phyloP scores from a whole-genome alignment of 805 yeast species.

The Lipomyces yamanashiensis region DNA sequence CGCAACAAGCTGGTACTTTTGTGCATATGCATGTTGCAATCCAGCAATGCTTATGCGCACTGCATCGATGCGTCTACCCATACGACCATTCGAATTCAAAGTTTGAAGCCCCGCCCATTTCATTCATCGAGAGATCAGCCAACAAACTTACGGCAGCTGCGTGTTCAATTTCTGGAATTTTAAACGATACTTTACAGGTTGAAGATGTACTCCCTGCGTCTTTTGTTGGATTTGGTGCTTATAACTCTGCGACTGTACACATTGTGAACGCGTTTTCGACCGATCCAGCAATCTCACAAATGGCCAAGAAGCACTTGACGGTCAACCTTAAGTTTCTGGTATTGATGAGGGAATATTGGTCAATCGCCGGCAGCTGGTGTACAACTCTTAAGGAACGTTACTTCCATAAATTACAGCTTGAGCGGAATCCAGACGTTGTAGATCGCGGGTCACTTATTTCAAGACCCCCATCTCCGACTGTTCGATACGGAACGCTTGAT shows the following conservation, averaged over 20 bases:
- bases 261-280: slow-evolving; percentile 44
- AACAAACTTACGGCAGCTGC: slow-evolving; percentile 44
- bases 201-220: slow-evolving; percentile 45
- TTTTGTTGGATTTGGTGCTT: slow-evolving; percentile 46
- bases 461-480: slow-evolving; percentile 37
- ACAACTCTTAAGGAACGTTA: slow-evolving; percentile 44
- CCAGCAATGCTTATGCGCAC: slow-evolving; percentile 42
- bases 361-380: slow-evolving; percentile 46
- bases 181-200: slow-evolving; percentile 41
- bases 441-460: slow-evolving; percentile 23
- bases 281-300: slow-evolving; percentile 40
- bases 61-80: slow-evolving; percentile 44
- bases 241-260: slow-evolving; percentile 45
- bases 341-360: slow-evolving; percentile 45
- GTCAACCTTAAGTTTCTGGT: slow-evolving; percentile 43
- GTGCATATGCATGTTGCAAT: slow-evolving; percentile 44
- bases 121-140: slow-evolving; percentile 43
- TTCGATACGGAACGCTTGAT: slow-evolving; percentile 35
- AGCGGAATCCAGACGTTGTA: slow-evolving; percentile 22
- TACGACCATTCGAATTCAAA: slow-evolving; percentile 39
- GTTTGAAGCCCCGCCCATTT: slow-evolving; percentile 42
- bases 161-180: slow-evolving; percentile 42
- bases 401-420: slow-evolving; percentile 35
- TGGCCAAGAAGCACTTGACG: slow-evolving; percentile 45
- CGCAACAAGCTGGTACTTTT: slow-evolving; percentile 41